Conservation (phyloP, 1,284 basidiomycete genomes). For the Phlebopus sp. region DNA sequence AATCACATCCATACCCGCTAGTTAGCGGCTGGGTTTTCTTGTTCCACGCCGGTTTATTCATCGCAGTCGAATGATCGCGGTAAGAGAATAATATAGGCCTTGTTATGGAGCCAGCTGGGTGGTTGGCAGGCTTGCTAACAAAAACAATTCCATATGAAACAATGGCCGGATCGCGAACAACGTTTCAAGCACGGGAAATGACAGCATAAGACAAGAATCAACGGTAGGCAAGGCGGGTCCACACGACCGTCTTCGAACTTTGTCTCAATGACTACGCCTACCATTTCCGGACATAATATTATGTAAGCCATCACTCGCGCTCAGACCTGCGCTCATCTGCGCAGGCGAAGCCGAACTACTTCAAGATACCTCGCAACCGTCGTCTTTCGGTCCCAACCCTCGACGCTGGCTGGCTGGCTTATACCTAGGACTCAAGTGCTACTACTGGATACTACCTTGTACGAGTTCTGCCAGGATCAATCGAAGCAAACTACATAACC, state of each 20-base stretch:
- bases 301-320: background rate
- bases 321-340: background rate
- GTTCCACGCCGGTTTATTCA: too few species aligned
- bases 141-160: too few species aligned
- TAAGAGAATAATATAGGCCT: too few species aligned
- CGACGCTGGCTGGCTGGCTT: constrained; percentile 5
- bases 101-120: too few species aligned
- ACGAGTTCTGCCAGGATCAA: constrained; percentile 3
- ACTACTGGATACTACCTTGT: constrained; percentile 2
- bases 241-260: background rate
- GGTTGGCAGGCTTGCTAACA: too few species aligned
- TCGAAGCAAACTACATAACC: background rate
- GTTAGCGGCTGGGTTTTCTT: background rate
- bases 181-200: too few species aligned
- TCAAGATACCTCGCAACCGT: background rate
- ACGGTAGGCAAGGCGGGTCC: too few species aligned
- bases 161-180: too few species aligned
- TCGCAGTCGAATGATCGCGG: too few species aligned
- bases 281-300: constrained; percentile 7
- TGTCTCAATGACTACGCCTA: constrained; percentile 10
- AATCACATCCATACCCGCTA: background rate
- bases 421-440: constrained; percentile 4
- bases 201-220: too few species aligned
- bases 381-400: constrained; percentile 4
- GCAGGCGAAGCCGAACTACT: background rate